A percentile compares a stretch with the other conserved stretches of the same genome.
Conservation (phyloP, 495 filamentous ascomycete species). For the Podospora didyma region DNA sequence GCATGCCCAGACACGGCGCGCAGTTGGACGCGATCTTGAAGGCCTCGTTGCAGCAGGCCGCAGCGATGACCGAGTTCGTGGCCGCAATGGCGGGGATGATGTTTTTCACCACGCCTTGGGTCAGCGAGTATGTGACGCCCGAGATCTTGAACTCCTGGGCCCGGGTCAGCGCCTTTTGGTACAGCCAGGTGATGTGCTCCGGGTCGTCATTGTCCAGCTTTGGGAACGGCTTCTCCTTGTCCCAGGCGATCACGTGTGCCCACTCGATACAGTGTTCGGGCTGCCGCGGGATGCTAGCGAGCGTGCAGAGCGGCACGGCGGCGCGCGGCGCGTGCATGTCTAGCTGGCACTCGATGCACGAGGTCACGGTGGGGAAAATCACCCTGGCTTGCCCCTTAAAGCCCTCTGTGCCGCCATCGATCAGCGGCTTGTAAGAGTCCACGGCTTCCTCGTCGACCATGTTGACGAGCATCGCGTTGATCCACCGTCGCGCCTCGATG, state of each 20-base stretch:
- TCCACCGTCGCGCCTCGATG: slow-evolving; percentile 96
- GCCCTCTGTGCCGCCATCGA: slow-evolving; percentile 94
- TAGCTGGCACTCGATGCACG: slow-evolving; percentile 97
- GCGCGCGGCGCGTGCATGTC: slow-evolving; percentile 95
- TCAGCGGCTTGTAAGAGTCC: slow-evolving; percentile 83
- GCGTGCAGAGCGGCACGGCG: slow-evolving; percentile 92
- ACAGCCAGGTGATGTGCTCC: slow-evolving; percentile 96
- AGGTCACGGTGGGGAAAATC: slow-evolving; percentile 84
- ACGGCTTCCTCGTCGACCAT: slow-evolving; percentile 73
- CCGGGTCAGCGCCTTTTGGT: slow-evolving; percentile 74
- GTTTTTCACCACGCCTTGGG: slow-evolving; percentile 98
- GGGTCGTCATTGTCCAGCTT: slow-evolving; percentile 92
- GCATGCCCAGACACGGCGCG: slow-evolving; percentile 65
- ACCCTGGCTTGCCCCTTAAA: slow-evolving; percentile 98
- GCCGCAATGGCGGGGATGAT: slow-evolving; percentile 99
- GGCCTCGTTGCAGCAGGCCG: slow-evolving; percentile 92
- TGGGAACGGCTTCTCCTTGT: slow-evolving; percentile 57
- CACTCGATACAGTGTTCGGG: slow-evolving; percentile 99
- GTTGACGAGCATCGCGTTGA: slow-evolving; percentile 86
- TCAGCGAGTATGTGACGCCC: slow-evolving; percentile 93
- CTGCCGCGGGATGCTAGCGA: slow-evolving; percentile 94
- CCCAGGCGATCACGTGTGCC: slow-evolving; percentile 81
- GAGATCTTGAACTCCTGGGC: slow-evolving; percentile 85
- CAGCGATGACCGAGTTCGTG: slow-evolving; percentile 95
- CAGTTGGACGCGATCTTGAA: slow-evolving; percentile 84